phyloP scores from a whole-genome alignment of 169 alveolate genomes.

The Plasmodium knowlesi region DNA sequence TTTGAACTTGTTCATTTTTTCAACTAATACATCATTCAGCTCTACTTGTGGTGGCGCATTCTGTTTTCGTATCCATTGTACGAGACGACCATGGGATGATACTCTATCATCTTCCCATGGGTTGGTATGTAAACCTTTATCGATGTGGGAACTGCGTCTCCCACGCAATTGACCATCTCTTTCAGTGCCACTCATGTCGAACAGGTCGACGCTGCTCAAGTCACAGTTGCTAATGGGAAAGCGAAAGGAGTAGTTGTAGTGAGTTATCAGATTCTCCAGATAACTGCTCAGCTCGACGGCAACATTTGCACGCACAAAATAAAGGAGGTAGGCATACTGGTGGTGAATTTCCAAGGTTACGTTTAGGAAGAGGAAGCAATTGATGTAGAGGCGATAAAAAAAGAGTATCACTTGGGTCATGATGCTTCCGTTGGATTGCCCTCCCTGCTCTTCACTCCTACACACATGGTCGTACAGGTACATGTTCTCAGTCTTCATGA shows the following conservation, averaged over 20 bases:
- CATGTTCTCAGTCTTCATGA: slow-evolving; percentile 17
- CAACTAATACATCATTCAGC: slow-evolving; percentile 3
- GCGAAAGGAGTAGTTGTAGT: slow-evolving; percentile 21
- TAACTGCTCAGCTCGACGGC: not conserved
- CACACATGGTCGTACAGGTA: slow-evolving; percentile 8
- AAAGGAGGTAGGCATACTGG: slow-evolving; percentile 30
- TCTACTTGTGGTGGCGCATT: not conserved
- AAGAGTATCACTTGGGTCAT: slow-evolving; percentile 1
- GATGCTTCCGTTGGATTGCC: not conserved
- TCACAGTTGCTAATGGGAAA: not conserved
- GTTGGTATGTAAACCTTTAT: not conserved
- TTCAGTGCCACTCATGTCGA: not conserved
- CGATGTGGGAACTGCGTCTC: not conserved
- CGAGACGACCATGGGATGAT: not conserved
- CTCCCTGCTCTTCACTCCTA: not conserved
- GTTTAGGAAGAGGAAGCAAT: slow-evolving; percentile 46
- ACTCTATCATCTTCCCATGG: not conserved
- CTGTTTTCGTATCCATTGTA: not conserved
- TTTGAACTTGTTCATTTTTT: not conserved
- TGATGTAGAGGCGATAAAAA: slow-evolving; percentile 55
- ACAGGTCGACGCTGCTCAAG: slow-evolving; percentile 4
- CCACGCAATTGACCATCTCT: too few relatives aligned
- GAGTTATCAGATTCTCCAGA: slow-evolving; percentile 15
- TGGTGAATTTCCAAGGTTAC: slow-evolving; percentile 41
- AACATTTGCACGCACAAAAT: slow-evolving; percentile 11